phyloP scores from a whole-genome alignment of 345 rosid species.

The Corymbia maculata region DNA sequence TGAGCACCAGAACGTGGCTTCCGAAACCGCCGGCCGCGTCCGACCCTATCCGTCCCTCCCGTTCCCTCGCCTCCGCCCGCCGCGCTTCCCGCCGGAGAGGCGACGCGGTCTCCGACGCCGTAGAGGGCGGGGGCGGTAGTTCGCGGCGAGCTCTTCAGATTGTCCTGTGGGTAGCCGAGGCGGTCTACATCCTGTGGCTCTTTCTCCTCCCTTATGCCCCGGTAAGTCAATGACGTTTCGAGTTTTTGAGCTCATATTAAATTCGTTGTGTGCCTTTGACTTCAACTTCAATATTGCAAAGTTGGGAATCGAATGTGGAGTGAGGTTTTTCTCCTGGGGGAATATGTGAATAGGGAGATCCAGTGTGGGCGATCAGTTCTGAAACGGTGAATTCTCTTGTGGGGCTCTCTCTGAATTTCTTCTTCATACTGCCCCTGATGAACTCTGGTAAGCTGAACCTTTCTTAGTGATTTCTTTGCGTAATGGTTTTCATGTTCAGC shows the following conservation, averaged over 20 bases:
- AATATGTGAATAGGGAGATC: slow-evolving; percentile 61
- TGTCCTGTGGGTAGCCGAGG: slow-evolving; percentile 66
- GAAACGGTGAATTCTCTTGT: slow-evolving; percentile 62
- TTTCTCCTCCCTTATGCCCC: slow-evolving; percentile 92
- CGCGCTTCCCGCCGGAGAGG: slow-evolving; percentile 42
- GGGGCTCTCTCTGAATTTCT: slow-evolving; percentile 87
- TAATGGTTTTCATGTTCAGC: not conserved
- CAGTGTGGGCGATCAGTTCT: slow-evolving; percentile 80
- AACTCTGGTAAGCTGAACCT: slow-evolving; percentile 43
- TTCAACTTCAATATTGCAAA: not conserved
- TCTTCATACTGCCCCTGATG: slow-evolving; percentile 75
- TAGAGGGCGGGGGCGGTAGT: slow-evolving; percentile 20
- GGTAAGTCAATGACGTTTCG: slow-evolving; percentile 13
- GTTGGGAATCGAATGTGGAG: not conserved
- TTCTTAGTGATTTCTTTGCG: not conserved
- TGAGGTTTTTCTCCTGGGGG: not conserved
- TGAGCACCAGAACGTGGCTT: slow-evolving; percentile 6
- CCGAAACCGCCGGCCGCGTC: not conserved
- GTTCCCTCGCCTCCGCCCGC: slow-evolving; percentile 11
- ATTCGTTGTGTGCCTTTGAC: not conserved
- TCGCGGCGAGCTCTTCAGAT: slow-evolving; percentile 23
- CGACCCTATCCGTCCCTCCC: not conserved
- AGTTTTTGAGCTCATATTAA: not conserved
- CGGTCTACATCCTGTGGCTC: slow-evolving; percentile 82
- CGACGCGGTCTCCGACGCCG: slow-evolving; percentile 7